Evolutionary conservation across 108 stramenopile species (phyloP).

Genomic region (Conticribra weissflogii): DNA sequence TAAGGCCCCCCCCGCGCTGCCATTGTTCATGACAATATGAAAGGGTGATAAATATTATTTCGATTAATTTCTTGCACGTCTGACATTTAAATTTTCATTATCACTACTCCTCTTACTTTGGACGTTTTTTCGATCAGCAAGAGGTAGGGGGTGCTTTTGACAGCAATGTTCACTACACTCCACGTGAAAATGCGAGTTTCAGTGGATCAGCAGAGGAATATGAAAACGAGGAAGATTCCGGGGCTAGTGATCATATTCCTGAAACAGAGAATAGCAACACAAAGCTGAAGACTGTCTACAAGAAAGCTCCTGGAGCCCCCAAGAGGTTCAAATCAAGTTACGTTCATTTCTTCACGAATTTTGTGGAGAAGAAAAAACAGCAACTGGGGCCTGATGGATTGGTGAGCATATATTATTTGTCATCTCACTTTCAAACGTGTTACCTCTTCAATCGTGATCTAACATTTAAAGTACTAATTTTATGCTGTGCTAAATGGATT

Average conservation of each 20-base stretch:
- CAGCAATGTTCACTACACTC: background rate
- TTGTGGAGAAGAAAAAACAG: conserved; percentile 33
- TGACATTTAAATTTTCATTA: no score
- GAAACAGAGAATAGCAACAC: background rate
- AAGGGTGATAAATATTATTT: no score
- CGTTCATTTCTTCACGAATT: conserved; percentile 56
- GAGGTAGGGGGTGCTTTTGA: background rate
- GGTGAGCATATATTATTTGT: conserved; percentile 12
- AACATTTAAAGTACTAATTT: background rate
- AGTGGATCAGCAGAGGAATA: background rate
- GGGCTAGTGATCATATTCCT: background rate
- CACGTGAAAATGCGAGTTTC: background rate
- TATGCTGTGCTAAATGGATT: background rate
- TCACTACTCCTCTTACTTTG: no score
- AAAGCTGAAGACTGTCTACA: conserved; percentile 26
- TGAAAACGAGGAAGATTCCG: background rate
- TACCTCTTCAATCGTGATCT: conserved; percentile 7
- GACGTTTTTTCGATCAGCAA: no score
- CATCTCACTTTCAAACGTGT: background rate
- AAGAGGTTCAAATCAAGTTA: conserved; percentile 59
- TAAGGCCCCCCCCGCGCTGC: no score
- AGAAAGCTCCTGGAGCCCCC: conserved; percentile 57
- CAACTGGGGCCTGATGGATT: conserved; percentile 25
- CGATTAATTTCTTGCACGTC: no score
- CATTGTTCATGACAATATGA: no score